These are phyloP conservation scores for Harringtonia aguacate DNA, from an alignment of 2,329 filamentous ascomycete genomes.

Conservation along the genomic window DNA sequence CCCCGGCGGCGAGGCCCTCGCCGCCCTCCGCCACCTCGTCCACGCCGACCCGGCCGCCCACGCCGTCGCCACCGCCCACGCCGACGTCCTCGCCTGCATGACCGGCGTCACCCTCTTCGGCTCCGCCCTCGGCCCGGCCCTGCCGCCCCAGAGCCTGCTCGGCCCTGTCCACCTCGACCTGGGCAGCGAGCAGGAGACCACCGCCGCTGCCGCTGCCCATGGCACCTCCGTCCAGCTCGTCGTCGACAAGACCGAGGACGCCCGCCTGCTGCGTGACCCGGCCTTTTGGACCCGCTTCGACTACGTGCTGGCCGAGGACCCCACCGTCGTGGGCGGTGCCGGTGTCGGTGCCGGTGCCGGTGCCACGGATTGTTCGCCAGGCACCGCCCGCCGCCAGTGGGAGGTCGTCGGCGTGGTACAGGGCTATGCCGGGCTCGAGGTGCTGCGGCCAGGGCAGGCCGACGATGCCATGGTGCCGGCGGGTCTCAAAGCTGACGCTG, in stretches of 20 bases:
- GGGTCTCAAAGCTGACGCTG: too few relatives aligned
- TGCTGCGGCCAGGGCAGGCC: conserved; percentile 36
- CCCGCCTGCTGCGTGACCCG: conserved; percentile 28
- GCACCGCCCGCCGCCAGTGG: conserved; percentile 28
- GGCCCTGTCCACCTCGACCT: background rate
- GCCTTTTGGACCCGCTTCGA: conserved; percentile 55
- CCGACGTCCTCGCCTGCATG: conserved; percentile 59
- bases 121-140: conserved; percentile 22
- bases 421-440: conserved; percentile 47
- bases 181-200: too few relatives aligned
- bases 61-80: conserved; percentile 37
- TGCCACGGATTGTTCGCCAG: background rate
- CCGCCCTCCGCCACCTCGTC: conserved; percentile 34
- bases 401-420: conserved; percentile 44
- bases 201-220: conserved; percentile 10
- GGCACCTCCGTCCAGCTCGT: conserved; percentile 11
- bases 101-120: conserved; percentile 59
- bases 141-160: conserved; percentile 5
- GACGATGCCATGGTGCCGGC: too few relatives aligned
- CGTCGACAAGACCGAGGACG: conserved; percentile 55
- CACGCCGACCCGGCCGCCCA: conserved; percentile 15
- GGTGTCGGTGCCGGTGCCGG: background rate
- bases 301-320: conserved; percentile 47
- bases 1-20: conserved; percentile 74
- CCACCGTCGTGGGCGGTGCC: conserved; percentile 29